phyloP scores from a whole-genome alignment of 257 asterid species.

The Echites panduratus region DNA sequence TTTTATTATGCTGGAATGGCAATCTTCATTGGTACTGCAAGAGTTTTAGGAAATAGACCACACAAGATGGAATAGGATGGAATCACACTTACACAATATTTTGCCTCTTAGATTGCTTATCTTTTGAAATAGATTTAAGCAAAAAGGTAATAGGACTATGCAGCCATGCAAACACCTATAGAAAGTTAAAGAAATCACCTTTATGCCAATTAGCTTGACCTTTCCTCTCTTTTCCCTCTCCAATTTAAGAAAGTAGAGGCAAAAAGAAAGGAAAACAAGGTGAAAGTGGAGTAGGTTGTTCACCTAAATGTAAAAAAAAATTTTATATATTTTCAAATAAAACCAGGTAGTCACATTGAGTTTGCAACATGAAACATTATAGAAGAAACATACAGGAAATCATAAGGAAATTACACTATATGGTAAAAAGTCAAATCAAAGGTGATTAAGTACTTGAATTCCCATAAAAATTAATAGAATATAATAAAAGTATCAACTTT shows the following conservation, averaged over 20 bases:
- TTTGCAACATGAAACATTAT: neutral
- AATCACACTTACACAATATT: constrained; percentile 15
- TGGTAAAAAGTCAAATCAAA: neutral
- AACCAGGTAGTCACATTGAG: neutral
- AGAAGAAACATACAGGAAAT: neutral
- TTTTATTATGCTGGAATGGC: constrained; percentile 1
- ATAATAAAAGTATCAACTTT: neutral
- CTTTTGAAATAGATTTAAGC: too few species aligned
- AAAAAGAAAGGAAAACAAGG: neutral
- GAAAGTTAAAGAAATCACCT: constrained; percentile 10
- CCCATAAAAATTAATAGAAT: neutral
- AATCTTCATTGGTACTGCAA: constrained; percentile 16
- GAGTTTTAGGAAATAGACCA: constrained; percentile 14
- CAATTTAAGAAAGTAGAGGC: neutral
- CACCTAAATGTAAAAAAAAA: neutral
- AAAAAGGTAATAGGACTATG: constrained; percentile 27
- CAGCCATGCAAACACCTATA: constrained; percentile 33
- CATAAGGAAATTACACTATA: neutral
- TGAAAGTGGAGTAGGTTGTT: neutral
- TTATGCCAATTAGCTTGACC: neutral
- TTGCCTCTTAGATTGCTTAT: constrained; percentile 8
- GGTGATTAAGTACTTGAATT: neutral
- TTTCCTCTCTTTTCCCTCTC: neutral
- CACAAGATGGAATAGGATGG: constrained; percentile 11
- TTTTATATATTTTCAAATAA: neutral